Conservation (phyloP, 106 monocot genomes). For the Allium sativum region DNA sequence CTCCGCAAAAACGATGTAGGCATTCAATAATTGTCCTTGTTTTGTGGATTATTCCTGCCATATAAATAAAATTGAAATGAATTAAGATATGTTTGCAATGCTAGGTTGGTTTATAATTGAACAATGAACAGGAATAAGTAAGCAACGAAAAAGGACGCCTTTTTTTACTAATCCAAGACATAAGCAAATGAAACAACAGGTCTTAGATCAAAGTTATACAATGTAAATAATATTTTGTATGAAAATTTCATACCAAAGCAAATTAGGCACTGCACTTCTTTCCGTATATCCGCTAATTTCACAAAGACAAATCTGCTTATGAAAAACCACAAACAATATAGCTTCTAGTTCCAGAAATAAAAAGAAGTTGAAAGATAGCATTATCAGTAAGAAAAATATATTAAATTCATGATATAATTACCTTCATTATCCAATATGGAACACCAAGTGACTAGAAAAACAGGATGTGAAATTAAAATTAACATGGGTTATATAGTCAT, state of each 20-base stretch:
- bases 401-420: no score
- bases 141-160: no score
- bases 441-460: no score
- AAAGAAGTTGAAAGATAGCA: no score
- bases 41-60: slow-evolving; percentile 86
- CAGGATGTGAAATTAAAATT: no score
- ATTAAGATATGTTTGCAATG: background rate
- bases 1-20: slow-evolving; percentile 91
- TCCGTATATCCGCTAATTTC: slow-evolving; percentile 77
- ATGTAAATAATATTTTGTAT: background rate
- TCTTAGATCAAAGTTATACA: background rate
- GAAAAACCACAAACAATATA: background rate
- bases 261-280: slow-evolving; percentile 96
- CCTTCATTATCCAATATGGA: no score
- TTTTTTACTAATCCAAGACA: no score
- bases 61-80: background rate
- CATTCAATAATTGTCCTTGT: slow-evolving; percentile 99
- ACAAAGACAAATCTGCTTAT: slow-evolving; percentile 60
- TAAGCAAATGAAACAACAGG: background rate
- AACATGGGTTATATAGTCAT: no score
- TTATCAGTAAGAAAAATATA: no score
- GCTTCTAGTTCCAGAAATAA: no score
- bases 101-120: no score
- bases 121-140: background rate
- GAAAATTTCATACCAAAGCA: slow-evolving; percentile 72